phyloP scores from a whole-genome alignment of 805 yeast species.

The Kodamaea kaohsiungensis region DNA sequence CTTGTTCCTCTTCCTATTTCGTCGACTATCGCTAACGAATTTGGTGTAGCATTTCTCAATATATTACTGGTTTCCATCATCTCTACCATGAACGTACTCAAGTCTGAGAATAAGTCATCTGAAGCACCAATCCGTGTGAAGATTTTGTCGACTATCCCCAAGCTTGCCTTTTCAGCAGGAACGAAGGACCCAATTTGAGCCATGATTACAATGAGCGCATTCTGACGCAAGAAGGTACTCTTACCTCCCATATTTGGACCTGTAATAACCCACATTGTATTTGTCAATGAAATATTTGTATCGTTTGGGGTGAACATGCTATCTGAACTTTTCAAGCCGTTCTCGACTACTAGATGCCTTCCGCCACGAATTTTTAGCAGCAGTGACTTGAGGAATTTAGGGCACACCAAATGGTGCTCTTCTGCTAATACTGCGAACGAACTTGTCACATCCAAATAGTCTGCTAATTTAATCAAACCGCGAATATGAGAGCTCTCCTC shows the following conservation, averaged over 20 bases:
- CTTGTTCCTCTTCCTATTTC: slow-evolving; percentile 63
- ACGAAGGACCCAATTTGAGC: slow-evolving; percentile 58
- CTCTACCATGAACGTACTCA: slow-evolving; percentile 56
- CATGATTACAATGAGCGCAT: slow-evolving; percentile 48
- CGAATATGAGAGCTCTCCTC: slow-evolving; percentile 49
- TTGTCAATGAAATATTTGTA: slow-evolving; percentile 25
- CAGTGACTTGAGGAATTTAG: slow-evolving; percentile 53
- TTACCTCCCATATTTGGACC: slow-evolving; percentile 57
- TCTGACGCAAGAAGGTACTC: slow-evolving; percentile 49
- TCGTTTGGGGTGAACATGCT: slow-evolving; percentile 49
- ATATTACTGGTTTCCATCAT: slow-evolving; percentile 43
- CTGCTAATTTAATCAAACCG: slow-evolving; percentile 50
- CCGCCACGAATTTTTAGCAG: slow-evolving; percentile 60
- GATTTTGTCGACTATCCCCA: slow-evolving; percentile 50
- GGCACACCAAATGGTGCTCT: slow-evolving; percentile 69
- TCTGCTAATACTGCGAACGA: slow-evolving; percentile 72
- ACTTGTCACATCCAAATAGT: slow-evolving; percentile 67
- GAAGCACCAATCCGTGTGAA: slow-evolving; percentile 47
- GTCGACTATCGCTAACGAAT: slow-evolving; percentile 49
- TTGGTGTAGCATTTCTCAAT: slow-evolving; percentile 33
- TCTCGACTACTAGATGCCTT: slow-evolving; percentile 85
- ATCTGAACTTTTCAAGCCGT: slow-evolving; percentile 55
- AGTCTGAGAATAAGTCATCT: slow-evolving; percentile 29
- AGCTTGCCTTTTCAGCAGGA: slow-evolving; percentile 47
- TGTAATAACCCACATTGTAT: slow-evolving; percentile 22